phyloP scores from a whole-genome alignment of 208 protist species.

The Acanthamoeba lugdunensis region DNA sequence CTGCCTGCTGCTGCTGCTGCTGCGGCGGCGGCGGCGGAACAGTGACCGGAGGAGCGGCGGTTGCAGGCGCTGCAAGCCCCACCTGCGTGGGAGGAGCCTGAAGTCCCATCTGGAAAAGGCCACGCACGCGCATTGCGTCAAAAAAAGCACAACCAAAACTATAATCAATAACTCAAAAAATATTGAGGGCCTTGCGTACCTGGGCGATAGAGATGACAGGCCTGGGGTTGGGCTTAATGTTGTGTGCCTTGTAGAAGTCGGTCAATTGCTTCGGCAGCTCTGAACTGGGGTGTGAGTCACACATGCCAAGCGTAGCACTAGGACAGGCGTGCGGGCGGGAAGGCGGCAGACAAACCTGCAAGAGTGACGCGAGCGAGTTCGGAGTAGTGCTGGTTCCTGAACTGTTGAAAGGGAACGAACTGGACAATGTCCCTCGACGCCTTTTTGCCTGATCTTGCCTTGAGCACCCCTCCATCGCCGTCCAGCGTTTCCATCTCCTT shows the following conservation, averaged over 20 bases:
- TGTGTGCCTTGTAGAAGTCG: constrained; percentile 37
- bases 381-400: constrained; percentile 72
- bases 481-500: constrained; percentile 70
- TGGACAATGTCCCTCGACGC: constrained; percentile 86
- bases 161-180: too few relatives aligned
- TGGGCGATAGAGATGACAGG: constrained; percentile 13
- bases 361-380: constrained; percentile 70
- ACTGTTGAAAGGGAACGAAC: constrained; percentile 88
- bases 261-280: constrained; percentile 25
- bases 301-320: too few relatives aligned
- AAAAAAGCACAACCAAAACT: too few relatives aligned
- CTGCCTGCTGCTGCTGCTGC: too few relatives aligned
- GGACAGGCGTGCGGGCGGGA: too few relatives aligned
- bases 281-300: neutral
- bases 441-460: neutral
- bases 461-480: neutral
- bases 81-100: too few relatives aligned
- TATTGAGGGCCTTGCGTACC: too few relatives aligned
- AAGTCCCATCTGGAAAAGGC: too few relatives aligned
- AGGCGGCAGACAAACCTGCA: neutral
- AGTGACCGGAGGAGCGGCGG: too few relatives aligned
- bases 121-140: neutral
- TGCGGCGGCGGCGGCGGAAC: too few relatives aligned
- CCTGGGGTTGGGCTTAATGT: neutral
- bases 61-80: too few relatives aligned